Evolutionary conservation across 78 protist genomes (phyloP), one percentile per base, ranked within the genome.

Genomic region (Dictyostelium intermedium): DNA sequence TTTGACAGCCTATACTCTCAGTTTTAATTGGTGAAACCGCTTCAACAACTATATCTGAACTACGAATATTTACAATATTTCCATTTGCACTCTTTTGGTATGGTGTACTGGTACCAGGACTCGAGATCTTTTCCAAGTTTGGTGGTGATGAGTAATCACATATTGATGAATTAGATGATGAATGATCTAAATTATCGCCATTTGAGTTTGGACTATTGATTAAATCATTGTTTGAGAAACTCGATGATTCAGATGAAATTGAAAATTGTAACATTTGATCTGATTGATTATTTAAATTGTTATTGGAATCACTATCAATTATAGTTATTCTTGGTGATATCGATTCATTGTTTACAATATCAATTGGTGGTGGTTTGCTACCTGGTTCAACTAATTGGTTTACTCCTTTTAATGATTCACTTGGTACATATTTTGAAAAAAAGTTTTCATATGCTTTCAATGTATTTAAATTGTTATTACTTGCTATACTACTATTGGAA

Each of bases 11-110:
- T 8, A 63, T 63, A 25, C 73, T 63, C 14, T 63, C 73, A 63
- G 73, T 63, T 63, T 63, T 63, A n/a, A 63, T 63, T 63, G 73
- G 73, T n/a, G 73, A 63, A 25, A 63, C 73, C 3, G 73, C 73
- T 63, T 63, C 73, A 7, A 63, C 73, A 25, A 63, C 73, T 9
- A 63, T 63, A 63, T 63, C 73, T 9, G 73, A 63, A 25, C 32
- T n/a, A 63, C 32, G 11, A 9, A n/a, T 63, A 63, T 63, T 63
- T 63, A 63, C 27, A n/a, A 11, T 63, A 0, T n/a, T 63, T 9
- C 73, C 61, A 50, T 50, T 50, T 50, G 61, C 10, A 50, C 61
- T 16, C 23, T 50, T 50, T 16, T 50, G n/a, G 5, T 16, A 50
- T 50, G 61, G 61, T 5, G 61, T 50, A 16, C n/a, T 50, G 13